phyloP scores from a whole-genome alignment of 1,284 basidiomycete species.

The Pholiota adiposa region DNA sequence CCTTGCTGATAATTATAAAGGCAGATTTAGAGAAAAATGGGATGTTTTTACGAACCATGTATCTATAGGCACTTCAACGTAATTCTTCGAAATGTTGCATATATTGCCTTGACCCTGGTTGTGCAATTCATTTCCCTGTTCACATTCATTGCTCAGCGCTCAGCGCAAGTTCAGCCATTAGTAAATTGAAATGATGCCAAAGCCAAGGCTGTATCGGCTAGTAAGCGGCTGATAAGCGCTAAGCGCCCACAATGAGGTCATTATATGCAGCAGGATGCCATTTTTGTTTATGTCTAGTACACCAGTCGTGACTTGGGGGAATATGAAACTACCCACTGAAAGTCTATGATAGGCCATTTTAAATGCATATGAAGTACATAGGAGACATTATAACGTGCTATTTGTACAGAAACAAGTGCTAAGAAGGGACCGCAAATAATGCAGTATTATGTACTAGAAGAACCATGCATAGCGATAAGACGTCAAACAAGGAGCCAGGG shows the following conservation, averaged over 20 bases:
- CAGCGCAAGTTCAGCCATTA: too few species aligned
- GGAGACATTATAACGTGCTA: not conserved
- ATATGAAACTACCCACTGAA: too few species aligned
- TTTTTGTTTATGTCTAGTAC: too few species aligned
- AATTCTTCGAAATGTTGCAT: too few species aligned
- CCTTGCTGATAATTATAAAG: not conserved
- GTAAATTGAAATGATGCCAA: not conserved
- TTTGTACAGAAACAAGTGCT: not conserved
- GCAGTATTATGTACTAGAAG: not conserved
- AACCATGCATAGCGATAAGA: not conserved
- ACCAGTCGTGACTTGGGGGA: too few species aligned
- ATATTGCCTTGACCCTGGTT: not conserved
- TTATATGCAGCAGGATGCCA: too few species aligned
- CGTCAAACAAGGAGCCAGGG: not conserved
- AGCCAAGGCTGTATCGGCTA: not conserved
- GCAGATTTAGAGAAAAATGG: not conserved
- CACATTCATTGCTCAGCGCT: too few species aligned
- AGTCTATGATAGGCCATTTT: not conserved
- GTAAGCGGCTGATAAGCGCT: too few species aligned
- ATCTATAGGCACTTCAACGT: not conserved
- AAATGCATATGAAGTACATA: not conserved
- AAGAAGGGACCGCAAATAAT: too few species aligned
- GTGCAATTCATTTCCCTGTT: too few species aligned
- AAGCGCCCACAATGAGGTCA: not conserved
- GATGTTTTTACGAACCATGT: not conserved